phyloP scores from a whole-genome alignment of 495 filamentous ascomycete genomes.

The Cercophora scortea region DNA sequence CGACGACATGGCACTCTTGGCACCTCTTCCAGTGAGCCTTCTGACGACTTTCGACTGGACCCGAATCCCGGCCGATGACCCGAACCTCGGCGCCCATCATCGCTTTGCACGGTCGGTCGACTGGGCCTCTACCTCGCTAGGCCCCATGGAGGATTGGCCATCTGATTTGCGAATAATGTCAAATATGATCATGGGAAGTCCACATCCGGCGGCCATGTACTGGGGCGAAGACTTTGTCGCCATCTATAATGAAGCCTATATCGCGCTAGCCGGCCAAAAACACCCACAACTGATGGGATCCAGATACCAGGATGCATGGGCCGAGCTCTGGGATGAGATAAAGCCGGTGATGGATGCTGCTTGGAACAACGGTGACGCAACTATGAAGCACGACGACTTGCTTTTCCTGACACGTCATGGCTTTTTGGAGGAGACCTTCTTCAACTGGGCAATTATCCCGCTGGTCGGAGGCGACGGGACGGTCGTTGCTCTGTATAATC shows the following conservation, averaged over 20 bases:
- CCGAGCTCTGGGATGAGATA: constrained; percentile 59
- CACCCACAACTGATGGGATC: constrained; percentile 63
- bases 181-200: constrained; percentile 62
- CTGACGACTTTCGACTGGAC: constrained; percentile 61
- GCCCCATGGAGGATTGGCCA: constrained; percentile 58
- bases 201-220: constrained; percentile 65
- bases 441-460: constrained; percentile 61
- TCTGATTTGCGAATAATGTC: constrained; percentile 57
- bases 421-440: constrained; percentile 61
- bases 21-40: constrained; percentile 15
- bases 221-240: constrained; percentile 59
- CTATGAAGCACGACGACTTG: constrained; percentile 67
- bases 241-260: constrained; percentile 70
- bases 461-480: constrained; percentile 54
- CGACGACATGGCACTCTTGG: constrained; percentile 19
- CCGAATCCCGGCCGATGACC: constrained; percentile 45
- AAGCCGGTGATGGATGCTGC: constrained; percentile 52
- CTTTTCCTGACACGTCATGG: constrained; percentile 54
- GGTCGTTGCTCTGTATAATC: constrained; percentile 61
- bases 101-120: constrained; percentile 57
- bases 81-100: constrained; percentile 53
- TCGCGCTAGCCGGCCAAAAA: constrained; percentile 58
- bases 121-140: constrained; percentile 57
- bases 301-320: constrained; percentile 54
- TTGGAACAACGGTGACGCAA: constrained; percentile 52